Base-by-base conservation (phyloP, 2,329 filamentous ascomycete species). In the Nakataea oryzae region DNA sequence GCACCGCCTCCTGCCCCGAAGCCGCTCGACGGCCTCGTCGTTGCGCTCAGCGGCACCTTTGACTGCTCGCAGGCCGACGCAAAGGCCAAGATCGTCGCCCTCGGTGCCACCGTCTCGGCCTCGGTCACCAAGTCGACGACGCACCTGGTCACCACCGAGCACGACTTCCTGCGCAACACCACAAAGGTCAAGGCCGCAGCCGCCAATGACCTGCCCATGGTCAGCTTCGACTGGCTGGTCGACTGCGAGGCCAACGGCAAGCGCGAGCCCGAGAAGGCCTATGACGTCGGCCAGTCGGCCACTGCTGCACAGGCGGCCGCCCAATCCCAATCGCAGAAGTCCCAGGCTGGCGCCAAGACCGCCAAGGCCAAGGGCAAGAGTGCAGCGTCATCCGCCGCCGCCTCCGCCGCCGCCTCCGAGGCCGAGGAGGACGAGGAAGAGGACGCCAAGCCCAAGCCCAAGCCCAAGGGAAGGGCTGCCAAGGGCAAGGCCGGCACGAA, bases 11-110 rank as follows among this genome's bases (percentile, higher is more conserved):
- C 65, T 27, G 57, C 68, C 26, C 54, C 61, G 17, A 60, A 63
- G 9, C 74, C 81, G 0, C 73, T 87, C 3, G 71, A 76, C 1
- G 81, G 78, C 5, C 78, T 74, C 66, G 74, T 74, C 7, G 75
- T 90, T 57, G 81, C 80, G 27, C 70, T 88, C 29, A 86, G 83
- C 62, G 87, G 87, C 64, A 81, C 80, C 6, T 86, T 90, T 66
- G 75, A 76, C 7, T 72, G 76, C 29, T 81, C 78, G 3, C 85
- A 89, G 64, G 71, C 71, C 7, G 70, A 72, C 0, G 71, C 86
- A 5, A 78, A 83, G 64, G 69, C 72, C 27, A 71, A 77, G 58
- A 74, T 85, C 61, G 73, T 69, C 13, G 66, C 71, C 4, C 76
- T 85, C 8, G 85, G 85, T 24, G 85, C 77, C 11, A 69, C 69